These are phyloP conservation scores for Xanthoconium stramineum DNA, from an alignment of 768 basidiomycete genomes.

Conservation along the genomic window DNA sequence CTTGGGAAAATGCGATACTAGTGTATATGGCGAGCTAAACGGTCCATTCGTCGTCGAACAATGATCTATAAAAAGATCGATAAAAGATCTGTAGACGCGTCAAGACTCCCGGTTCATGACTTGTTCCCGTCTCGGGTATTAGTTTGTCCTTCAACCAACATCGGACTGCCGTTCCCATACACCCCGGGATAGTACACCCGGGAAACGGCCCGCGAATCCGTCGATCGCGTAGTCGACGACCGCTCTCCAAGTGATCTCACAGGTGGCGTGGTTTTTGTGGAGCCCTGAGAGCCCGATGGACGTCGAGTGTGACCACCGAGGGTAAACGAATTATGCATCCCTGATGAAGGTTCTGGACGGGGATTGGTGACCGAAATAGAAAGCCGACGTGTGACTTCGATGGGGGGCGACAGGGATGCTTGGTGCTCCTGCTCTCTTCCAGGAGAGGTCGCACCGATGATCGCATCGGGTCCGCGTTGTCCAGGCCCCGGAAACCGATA, in stretches of 20 bases:
- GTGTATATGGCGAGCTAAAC: slow-evolving; percentile 10
- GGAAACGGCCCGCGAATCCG: slow-evolving; percentile 20
- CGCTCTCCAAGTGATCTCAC: slow-evolving; percentile 24
- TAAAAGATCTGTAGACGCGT: background rate
- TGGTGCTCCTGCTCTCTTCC: slow-evolving; percentile 38
- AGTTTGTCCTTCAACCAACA: slow-evolving; percentile 10
- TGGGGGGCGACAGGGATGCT: slow-evolving; percentile 43
- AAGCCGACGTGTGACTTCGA: slow-evolving; percentile 45
- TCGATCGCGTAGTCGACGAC: slow-evolving; percentile 12
- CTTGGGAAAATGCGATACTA: slow-evolving; percentile 7
- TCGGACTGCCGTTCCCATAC: slow-evolving; percentile 16
- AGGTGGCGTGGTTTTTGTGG: slow-evolving; percentile 21
- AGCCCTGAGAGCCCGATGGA: slow-evolving; percentile 8
- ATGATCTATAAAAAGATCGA: slow-evolving; percentile 8
- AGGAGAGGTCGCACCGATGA: slow-evolving; percentile 40
- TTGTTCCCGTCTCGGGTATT: slow-evolving; percentile 21
- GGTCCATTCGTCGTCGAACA: slow-evolving; percentile 11
- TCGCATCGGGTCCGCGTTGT: slow-evolving; percentile 33
- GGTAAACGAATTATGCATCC: slow-evolving; percentile 14
- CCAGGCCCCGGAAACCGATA: slow-evolving; percentile 49
- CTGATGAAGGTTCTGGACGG: slow-evolving; percentile 42
- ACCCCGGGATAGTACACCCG: slow-evolving; percentile 22
- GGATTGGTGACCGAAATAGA: slow-evolving; percentile 42
- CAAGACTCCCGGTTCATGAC: slow-evolving; percentile 16
- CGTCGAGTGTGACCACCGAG: slow-evolving; percentile 22